Percentiles rank a stretch among this genome's conserved stretches.
phyloP scores from a whole-genome alignment of 2,329 filamentous ascomycete species.

The Aspergillus glaucus region DNA sequence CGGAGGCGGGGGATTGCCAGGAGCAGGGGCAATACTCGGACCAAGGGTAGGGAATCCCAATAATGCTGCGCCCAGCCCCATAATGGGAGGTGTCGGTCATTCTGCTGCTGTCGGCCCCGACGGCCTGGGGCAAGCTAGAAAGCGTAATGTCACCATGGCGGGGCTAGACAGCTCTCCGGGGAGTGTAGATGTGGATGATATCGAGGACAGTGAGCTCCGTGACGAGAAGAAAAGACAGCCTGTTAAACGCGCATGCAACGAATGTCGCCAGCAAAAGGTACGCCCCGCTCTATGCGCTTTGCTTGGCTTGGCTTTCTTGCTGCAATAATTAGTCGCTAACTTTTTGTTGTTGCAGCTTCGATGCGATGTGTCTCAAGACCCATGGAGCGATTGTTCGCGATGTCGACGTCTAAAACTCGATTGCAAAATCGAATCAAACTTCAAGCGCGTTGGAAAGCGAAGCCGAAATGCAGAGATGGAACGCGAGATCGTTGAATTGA shows the following conservation, averaged over 20 bases:
- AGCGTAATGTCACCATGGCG: slow-evolving; percentile 38
- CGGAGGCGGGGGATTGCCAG: slow-evolving; percentile 29
- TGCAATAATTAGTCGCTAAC: slow-evolving; percentile 4
- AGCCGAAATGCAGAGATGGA: slow-evolving; percentile 61
- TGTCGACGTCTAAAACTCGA: slow-evolving; percentile 57
- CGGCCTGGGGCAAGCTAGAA: slow-evolving; percentile 28
- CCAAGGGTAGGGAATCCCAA: slow-evolving; percentile 27
- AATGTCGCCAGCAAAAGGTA: slow-evolving; percentile 65
- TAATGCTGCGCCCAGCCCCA: slow-evolving; percentile 29
- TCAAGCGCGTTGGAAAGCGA: slow-evolving; percentile 62
- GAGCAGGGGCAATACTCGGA: slow-evolving; percentile 20
- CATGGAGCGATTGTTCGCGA: slow-evolving; percentile 56
- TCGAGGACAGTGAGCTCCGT: slow-evolving; percentile 37
- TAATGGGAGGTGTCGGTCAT: slow-evolving; percentile 31
- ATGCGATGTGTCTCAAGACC: slow-evolving; percentile 61
- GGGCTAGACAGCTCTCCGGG: slow-evolving; percentile 44
- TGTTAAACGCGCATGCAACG: slow-evolving; percentile 60
- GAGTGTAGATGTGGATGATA: slow-evolving; percentile 41
- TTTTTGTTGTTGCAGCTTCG: slow-evolving; percentile 47
- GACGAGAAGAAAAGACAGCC: slow-evolving; percentile 42
- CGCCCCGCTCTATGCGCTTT: slow-evolving; percentile 9
- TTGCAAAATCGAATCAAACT: slow-evolving; percentile 63
- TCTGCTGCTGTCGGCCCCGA: slow-evolving; percentile 23
- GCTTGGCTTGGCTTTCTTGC: slow-evolving; percentile 1
- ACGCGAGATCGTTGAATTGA: slow-evolving; percentile 49